Evolutionary conservation across 2,329 filamentous ascomycete species (phyloP).

Genomic region (Colletotrichum sp.): DNA sequence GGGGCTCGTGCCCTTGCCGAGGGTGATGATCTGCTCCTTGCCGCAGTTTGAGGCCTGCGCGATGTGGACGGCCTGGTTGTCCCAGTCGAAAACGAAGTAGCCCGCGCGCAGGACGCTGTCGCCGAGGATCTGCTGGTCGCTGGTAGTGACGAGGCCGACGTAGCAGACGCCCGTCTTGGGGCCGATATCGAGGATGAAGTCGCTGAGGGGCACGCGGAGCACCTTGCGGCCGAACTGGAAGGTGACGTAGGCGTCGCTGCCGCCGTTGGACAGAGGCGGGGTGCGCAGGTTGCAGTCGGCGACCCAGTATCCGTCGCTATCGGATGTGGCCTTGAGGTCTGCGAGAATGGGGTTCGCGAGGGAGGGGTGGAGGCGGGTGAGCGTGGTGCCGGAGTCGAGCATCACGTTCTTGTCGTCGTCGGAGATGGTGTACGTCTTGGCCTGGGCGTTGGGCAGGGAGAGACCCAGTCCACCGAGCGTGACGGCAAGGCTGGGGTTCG

Average conservation of each 20-base stretch:
- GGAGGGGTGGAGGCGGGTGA: constrained; percentile 48
- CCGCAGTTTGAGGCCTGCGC: constrained; percentile 47
- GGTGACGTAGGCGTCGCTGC: constrained; percentile 36
- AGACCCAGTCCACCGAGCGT: constrained; percentile 35
- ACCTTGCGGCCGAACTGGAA: constrained; percentile 50
- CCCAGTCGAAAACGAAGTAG: constrained; percentile 53
- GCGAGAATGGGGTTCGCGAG: constrained; percentile 48
- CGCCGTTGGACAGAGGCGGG: constrained; percentile 31
- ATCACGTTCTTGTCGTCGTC: constrained; percentile 44
- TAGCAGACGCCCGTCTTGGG: constrained; percentile 38
- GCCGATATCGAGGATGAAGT: constrained; percentile 54
- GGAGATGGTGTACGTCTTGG: constrained; percentile 27
- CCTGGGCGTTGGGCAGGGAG: constrained; percentile 24
- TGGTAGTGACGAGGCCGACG: constrained; percentile 43
- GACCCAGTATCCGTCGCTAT: constrained; percentile 47
- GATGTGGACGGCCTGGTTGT: constrained; percentile 44
- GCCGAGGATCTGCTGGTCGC: constrained; percentile 48
- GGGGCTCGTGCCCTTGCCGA: constrained; percentile 34
- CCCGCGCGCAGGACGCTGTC: constrained; percentile 47
- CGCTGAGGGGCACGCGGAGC: constrained; percentile 47
- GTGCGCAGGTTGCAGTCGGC: constrained; percentile 46
- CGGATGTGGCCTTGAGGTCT: constrained; percentile 44
- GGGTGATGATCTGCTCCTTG: constrained; percentile 39
- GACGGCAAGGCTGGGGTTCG: constrained; percentile 34
- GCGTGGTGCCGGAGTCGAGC: constrained; percentile 59